Evolutionary conservation across 2,329 filamentous ascomycete genomes (phyloP).

Genomic region (Trichoderma atrobrunneum): DNA sequence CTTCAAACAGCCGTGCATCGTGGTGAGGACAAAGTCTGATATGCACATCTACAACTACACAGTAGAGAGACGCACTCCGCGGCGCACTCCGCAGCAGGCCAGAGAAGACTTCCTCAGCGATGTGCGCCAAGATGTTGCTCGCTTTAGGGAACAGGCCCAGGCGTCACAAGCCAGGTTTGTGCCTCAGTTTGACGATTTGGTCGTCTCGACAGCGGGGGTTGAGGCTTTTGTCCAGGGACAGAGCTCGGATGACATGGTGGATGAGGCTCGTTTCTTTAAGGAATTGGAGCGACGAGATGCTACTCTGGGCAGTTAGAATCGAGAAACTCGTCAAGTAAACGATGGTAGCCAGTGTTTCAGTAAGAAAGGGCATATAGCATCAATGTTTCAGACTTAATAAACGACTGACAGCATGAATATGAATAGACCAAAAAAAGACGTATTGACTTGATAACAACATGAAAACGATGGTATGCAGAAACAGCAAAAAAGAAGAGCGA

Average conservation of each 20-base stretch:
- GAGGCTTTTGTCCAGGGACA: background rate
- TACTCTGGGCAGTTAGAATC: no score
- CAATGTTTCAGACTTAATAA: background rate
- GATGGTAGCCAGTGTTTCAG: no score
- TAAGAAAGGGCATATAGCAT: background rate
- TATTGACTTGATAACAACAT: background rate
- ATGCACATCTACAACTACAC: background rate
- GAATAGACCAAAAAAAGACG: background rate
- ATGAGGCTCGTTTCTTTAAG: background rate
- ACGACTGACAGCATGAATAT: background rate
- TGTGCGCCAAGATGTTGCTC: background rate
- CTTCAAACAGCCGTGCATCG: background rate
- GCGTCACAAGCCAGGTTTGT: background rate
- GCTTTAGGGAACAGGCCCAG: background rate
- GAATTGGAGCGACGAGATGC: background rate
- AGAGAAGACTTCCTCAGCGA: background rate
- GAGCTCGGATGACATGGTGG: background rate
- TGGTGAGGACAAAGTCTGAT: background rate
- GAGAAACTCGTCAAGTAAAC: no score
- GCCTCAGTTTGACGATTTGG: background rate
- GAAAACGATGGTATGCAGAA: background rate
- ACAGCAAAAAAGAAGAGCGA: constrained; percentile 3
- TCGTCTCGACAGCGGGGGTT: background rate
- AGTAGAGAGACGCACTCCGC: background rate
- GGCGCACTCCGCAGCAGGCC: background rate